These are phyloP conservation scores for Stachybotrys echinatus DNA, from an alignment of 2,329 filamentous ascomycete genomes.

Conservation along the genomic window DNA sequence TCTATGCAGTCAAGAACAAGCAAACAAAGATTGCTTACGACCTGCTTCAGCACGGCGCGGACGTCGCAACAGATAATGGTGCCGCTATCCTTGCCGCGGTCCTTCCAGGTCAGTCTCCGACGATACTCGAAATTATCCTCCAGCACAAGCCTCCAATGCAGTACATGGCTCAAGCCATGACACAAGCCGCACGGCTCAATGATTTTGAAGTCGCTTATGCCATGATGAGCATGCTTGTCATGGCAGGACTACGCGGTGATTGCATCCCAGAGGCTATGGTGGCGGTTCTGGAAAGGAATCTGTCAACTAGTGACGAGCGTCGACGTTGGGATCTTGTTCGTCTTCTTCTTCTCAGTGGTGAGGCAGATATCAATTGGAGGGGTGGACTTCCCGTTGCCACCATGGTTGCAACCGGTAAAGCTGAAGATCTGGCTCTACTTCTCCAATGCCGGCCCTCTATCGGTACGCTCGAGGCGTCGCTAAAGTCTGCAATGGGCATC, in stretches of 20 bases:
- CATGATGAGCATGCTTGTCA: not conserved
- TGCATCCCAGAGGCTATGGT: not conserved
- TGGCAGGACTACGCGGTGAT: not conserved
- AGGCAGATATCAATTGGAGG: not conserved
- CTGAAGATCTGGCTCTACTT: not conserved
- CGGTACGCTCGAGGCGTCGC: not conserved
- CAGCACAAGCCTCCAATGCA: not conserved
- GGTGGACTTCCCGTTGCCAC: not conserved
- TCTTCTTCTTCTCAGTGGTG: not conserved
- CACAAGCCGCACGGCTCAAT: not conserved
- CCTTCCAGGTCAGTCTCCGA: not conserved
- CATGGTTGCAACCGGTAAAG: not conserved
- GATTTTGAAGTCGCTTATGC: not conserved
- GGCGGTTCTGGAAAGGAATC: not conserved
- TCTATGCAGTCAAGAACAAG: not conserved
- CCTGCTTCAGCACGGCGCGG: slow-evolving; percentile 1
- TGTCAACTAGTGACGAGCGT: not conserved
- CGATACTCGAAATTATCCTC: not conserved
- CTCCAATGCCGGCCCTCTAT: not conserved
- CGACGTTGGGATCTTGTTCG: not conserved
- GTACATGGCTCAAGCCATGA: not conserved
- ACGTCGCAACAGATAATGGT: not conserved
- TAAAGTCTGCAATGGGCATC: not conserved
- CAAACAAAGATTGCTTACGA: not conserved
- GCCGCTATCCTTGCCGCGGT: not conserved